Evolutionary conservation across 495 filamentous ascomycete genomes (phyloP), one percentile per base, ranked within the genome.

Genomic region (Aspergillus heteromorphus): DNA sequence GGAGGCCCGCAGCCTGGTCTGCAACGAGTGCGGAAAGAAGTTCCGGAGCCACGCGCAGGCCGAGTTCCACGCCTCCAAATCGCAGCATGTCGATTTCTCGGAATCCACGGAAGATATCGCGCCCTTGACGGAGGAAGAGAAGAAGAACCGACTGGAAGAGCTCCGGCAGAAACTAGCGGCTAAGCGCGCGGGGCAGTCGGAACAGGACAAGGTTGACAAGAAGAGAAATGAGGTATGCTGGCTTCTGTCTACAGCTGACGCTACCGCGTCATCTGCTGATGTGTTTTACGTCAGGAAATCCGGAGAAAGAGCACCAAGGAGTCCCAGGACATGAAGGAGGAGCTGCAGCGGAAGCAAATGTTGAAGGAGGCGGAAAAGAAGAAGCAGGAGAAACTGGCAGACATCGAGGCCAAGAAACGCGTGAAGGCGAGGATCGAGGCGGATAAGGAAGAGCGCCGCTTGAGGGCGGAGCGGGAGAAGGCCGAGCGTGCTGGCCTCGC

Each of bases 21-120:
- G 93, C 81, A 91, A 93, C 49, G 92, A 96, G 40, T 99, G 93
- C 62, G 86, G 86, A 45, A 95, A 95, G 75, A 89, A 86, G 64
- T 93, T 99, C 73, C 79, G 89, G 50, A 87, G 81, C 71, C 77
- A 82, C 45, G 84, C 81, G 13, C 83, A 88, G 60, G 95, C 91
- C 6, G 85, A 95, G 58, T 96, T 89, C 65, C 93, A 99, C 69
- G 95, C 91, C 29, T 81, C 80, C 51, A 95, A 92, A 70, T 89
- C 88, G 4, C 84, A 87, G 43, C 93, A 99, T 70, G 78, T 80
- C n/a, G 86, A 97, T 63, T 99, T 99, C 66, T 81, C 87, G 13
- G 90, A 99, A 67, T 96, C 91, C 0, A 92, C 87, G 1, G 92
- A 96, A 58, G 89, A 93, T 62, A 83, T 97, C 51, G 84, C 87